Evolutionary conservation across 805 yeast genomes (phyloP), one percentile per base, ranked within the genome.

Genomic region (Brettanomyces nanus): DNA sequence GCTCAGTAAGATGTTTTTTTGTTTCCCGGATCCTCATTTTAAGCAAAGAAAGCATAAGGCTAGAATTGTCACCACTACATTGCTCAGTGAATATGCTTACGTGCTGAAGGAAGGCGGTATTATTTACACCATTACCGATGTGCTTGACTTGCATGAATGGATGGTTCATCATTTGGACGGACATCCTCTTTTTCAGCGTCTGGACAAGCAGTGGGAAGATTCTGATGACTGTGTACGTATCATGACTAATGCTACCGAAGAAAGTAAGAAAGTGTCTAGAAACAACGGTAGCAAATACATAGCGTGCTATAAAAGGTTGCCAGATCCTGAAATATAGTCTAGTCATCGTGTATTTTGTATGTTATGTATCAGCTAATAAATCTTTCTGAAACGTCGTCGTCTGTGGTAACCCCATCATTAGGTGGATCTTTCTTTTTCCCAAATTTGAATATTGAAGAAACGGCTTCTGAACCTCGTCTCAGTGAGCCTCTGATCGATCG

Each of bases 1-100:
- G 57, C 65, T 89, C 36, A 75, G 80, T 25, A 92, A 90, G 67
- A 85, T 92, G 74, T 92, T 92, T 65, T 92, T 92, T 66, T 92
- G 98, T 60, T 92, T 92, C 73, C 98, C 98, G n/a, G 98, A 92
- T 61, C 98, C 98, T 6, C 98, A 92, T 61, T 92, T 92, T 69
- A 92, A 92, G 59, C 95, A 86, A 61, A 73, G 97, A 55, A 92
- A 92, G 58, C 98, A 92, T 63, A 92, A 92, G 69, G 97, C 97
- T 5, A 73, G 98, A 66, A 92, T 92, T 54, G 75, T 92, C 47
- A 89, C 98, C 38, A 80, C 78, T 47, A 90, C 97, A 3, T 65
- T 92, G 44, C 68, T 87, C 39, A 73, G 90, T 21, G 98, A 92
- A 60, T 92, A 92, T 57, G 97, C 98, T 3, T 92, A 76, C 54